Base-by-base conservation (phyloP, 306 rosid species). In the Fragaria vesca region DNA sequence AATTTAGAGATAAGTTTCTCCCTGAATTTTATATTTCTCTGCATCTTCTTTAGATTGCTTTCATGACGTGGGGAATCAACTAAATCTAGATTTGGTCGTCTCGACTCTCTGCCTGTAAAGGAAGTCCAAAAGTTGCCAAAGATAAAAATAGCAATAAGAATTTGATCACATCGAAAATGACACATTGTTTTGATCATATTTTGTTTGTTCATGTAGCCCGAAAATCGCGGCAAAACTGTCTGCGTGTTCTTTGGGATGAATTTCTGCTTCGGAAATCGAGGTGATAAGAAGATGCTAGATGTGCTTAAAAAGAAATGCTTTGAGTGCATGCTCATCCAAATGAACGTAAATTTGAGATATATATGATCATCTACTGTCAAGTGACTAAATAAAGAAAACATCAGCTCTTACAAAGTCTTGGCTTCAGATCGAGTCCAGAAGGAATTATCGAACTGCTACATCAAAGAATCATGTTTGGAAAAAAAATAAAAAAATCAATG, bases 51-150 rank as follows among this genome's bases (percentile, higher is more conserved):
- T 61, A 61, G 51, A 72, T 38, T 81, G 75, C 34, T 34, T 34
- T 46, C 43, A 42, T 75, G 78, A 76, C 74, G 26, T 81, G 42
- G n/a, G 51, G 76, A 38, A 61, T 69, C 68, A 57, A 71, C 65
- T 24, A n/a, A 5, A 34, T 76, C 43, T 38, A 34, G 60, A 78
- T 81, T 42, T 78, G 77, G 78, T 71, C 36, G 65, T 63, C 42
- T 40, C 52, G 9, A n/a, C 9, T n/a, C 34, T 61, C 20, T 42
- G 4, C 11, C 11, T 26, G 43, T 65, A 72, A 45, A 61, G 72
- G 4, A 74, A 62, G 72, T 73, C 46, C 76, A 61, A 45, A 74
- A 63, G 78, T 76, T 13, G 67, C 67, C 18, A 65, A 28, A 13
- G 69, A 52, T 24, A 32, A 20, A 5, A 46, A 76, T 28, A 17